Evolutionary conservation across 2,329 filamentous ascomycete genomes (phyloP).

Genomic region (Fusarium cyanostomum): DNA sequence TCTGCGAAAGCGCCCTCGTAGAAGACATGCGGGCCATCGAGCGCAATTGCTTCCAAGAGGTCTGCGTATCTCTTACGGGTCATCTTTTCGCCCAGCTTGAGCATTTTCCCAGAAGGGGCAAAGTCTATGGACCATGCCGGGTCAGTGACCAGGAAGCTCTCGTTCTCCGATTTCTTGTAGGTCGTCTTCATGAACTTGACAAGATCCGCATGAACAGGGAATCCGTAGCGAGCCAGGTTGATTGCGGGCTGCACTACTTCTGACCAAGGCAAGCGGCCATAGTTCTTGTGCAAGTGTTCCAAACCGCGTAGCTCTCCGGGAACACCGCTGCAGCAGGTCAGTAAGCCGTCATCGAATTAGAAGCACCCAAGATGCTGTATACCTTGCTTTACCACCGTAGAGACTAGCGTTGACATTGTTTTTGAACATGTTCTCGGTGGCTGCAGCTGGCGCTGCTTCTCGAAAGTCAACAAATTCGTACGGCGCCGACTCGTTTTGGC

Average conservation of each 20-base stretch:
- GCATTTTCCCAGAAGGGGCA: constrained; percentile 74
- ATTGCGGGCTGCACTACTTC: constrained; percentile 76
- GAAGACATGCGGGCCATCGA: constrained; percentile 72
- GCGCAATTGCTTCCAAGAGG: constrained; percentile 75
- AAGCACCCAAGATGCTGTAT: constrained; percentile 54
- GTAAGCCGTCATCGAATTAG: accelerated
- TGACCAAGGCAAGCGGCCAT: constrained; percentile 72
- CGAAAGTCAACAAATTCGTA: constrained; percentile 89
- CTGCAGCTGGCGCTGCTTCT: constrained; percentile 82
- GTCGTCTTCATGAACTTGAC: constrained; percentile 71
- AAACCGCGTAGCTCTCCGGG: constrained; percentile 78
- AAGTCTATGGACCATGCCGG: constrained; percentile 86
- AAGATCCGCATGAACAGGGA: constrained; percentile 76
- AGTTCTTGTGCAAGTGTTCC: constrained; percentile 75
- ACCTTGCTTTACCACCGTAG: constrained; percentile 75
- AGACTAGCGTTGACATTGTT: constrained; percentile 72
- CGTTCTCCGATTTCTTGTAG: constrained; percentile 53
- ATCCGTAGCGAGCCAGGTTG: constrained; percentile 76
- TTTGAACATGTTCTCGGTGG: constrained; percentile 83
- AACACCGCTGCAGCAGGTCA: constrained; percentile 59
- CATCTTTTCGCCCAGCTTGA: constrained; percentile 77
- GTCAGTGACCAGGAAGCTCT: constrained; percentile 71
- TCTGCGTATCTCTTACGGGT: constrained; percentile 78
- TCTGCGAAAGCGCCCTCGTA: constrained; percentile 76
- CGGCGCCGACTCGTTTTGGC: constrained; percentile 46